Evolutionary conservation across 2,329 filamentous ascomycete genomes (phyloP), one percentile per base, ranked within the genome.

Genomic region (Exophiala phaeomuriformis): DNA sequence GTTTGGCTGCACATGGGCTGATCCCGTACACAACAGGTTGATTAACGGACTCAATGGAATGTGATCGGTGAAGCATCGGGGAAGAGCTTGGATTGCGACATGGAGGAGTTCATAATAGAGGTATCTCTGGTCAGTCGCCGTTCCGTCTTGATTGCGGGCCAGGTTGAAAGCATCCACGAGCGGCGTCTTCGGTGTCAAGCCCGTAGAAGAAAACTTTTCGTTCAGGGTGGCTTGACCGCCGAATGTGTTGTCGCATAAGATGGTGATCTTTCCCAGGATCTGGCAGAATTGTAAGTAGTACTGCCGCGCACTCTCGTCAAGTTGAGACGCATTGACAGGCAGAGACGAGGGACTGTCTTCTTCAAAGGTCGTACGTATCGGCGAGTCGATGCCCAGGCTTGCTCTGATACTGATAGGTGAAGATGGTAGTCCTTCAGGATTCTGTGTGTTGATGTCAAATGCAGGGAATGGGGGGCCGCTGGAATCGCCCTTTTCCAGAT

Each of bases 241-340:
- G 72, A 98, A 98, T 0, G 91, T 87, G 64, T 95, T 93, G 68
- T 98, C 93, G 69, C 93, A 98, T 33, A 97, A 85, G 42, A 97
- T 86, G 1, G 90, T 95, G 52, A 98, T 94, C 67, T 95, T 94
- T 29, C 91, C 93, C 5, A 98, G 74, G 28, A 98, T 91, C 67
- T 95, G 89, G 66, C 91, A 97, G 63, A 98, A 98, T 49, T 86
- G 85, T 50, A 84, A 77, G 68, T 97, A 96, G 66, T 89, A 93
- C 41, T 93, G 88, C 64, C 84, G 85, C 0, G 88, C 84, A 27
- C 83, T 82, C 36, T 95, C 89, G 47, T 81, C 84, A 49, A 97
- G 77, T 19, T 75, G 76, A 5, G 74, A 70, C 4, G 76, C 78
- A 62, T 81, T 80, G 28, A 84, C 79, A 19, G 81, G 81, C 4